phyloP scores from a whole-genome alignment of 352 stramenopile genomes.

The Globisporangium nodosum region DNA sequence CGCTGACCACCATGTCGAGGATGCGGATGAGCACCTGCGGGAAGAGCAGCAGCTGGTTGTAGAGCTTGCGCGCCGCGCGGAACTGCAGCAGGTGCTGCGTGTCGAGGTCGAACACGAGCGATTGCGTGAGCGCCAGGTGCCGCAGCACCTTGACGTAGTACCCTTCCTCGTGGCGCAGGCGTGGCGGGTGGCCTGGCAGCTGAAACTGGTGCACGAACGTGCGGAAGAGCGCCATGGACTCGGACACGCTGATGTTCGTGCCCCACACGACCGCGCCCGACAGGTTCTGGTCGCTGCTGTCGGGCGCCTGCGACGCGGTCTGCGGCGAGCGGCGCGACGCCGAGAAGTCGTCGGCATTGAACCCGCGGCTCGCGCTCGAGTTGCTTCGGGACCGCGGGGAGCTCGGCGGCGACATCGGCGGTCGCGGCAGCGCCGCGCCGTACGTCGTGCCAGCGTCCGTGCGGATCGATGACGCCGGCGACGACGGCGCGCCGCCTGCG shows the following conservation, averaged over 20 bases:
- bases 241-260: constrained; percentile 91
- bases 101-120: constrained; percentile 89
- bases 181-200: constrained; percentile 21
- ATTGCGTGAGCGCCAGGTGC: constrained; percentile 76
- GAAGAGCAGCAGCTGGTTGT: constrained; percentile 96
- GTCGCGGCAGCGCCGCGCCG: constrained; percentile 39
- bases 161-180: constrained; percentile 29
- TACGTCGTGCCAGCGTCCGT: constrained; percentile 23
- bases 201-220: constrained; percentile 86
- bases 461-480: constrained; percentile 38
- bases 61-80: constrained; percentile 81
- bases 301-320: constrained; percentile 12
- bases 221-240: constrained; percentile 89
- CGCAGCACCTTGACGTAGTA: constrained; percentile 79
- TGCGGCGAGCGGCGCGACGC: constrained; percentile 25
- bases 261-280: constrained; percentile 90
- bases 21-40: constrained; percentile 94
- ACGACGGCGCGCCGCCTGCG: constrained; percentile 21
- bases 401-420: constrained; percentile 55
- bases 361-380: constrained; percentile 7
- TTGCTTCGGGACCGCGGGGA: constrained; percentile 29
- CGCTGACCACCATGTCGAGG: constrained; percentile 94
- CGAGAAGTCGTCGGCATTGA: constrained; percentile 23
- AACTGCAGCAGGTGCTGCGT: constrained; percentile 88
- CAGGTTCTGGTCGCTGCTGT: constrained; percentile 40